Conservation (phyloP, 192 early-diverging fungal species). For the Backusella macrospora region DNA sequence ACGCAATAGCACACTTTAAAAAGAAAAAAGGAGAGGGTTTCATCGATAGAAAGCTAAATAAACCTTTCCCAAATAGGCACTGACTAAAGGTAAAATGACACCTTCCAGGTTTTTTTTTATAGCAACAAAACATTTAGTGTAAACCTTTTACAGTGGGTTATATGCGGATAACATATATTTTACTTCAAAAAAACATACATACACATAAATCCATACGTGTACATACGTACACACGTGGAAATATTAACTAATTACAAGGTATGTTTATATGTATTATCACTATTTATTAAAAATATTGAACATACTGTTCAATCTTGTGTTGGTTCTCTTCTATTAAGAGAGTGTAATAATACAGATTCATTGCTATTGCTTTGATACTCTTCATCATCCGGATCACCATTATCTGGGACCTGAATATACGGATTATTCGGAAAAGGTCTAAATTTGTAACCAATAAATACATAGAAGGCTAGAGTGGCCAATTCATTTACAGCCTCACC, state of each 20-base stretch:
- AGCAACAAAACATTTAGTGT: neutral
- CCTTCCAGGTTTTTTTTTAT: neutral
- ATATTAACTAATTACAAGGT: neutral
- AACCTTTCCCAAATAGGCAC: neutral
- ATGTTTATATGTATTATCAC: neutral
- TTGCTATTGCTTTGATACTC: neutral
- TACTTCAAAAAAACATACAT: too few species aligned
- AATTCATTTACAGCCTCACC: slow-evolving; percentile 51
- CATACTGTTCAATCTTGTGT: neutral
- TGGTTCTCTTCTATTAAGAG: neutral
- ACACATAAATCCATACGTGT: too few species aligned
- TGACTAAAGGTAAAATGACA: neutral
- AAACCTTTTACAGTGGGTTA: neutral
- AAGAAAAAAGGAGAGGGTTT: neutral
- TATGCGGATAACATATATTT: too few species aligned
- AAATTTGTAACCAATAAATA: slow-evolving; percentile 57
- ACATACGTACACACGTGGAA: too few species aligned
- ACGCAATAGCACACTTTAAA: neutral
- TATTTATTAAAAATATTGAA: neutral
- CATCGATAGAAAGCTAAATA: neutral
- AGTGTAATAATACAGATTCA: neutral
- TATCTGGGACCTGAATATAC: slow-evolving; percentile 33
- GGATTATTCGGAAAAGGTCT: slow-evolving; percentile 53
- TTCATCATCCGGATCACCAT: neutral
- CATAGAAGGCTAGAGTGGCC: slow-evolving; percentile 52